These are phyloP conservation scores for Graphilbum fragrans DNA, from an alignment of 2,329 filamentous ascomycete genomes.

Conservation along the genomic window DNA sequence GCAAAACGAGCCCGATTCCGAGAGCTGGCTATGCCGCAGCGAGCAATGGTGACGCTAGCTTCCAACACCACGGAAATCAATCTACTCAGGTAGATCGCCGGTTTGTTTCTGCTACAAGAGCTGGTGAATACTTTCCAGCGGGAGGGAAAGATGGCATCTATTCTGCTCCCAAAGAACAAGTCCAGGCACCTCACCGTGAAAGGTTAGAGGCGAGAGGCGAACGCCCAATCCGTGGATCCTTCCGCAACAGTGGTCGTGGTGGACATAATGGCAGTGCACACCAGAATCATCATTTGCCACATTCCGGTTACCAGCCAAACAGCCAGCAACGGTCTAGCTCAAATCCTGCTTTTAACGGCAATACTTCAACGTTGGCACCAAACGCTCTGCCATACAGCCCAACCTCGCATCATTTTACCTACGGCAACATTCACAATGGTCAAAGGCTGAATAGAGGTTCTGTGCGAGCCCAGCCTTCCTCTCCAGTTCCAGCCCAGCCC, in stretches of 20 bases:
- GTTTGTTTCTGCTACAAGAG: constrained; percentile 1
- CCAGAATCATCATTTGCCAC: constrained; percentile 17
- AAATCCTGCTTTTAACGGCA: constrained; percentile 16
- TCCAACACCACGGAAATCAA: neutral
- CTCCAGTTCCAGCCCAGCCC: neutral
- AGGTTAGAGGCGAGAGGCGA: constrained; percentile 23
- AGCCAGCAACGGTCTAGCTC: constrained; percentile 18
- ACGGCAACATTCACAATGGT: constrained; percentile 15
- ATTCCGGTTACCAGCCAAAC: constrained; percentile 23
- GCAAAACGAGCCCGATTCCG: constrained; percentile 8
- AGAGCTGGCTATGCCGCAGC: neutral
- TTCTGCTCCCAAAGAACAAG: constrained; percentile 10
- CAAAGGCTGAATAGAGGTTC: neutral
- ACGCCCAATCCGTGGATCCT: constrained; percentile 27
- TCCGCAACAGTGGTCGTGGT: constrained; percentile 29
- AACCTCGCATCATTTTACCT: constrained; percentile 26
- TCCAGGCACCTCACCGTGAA: constrained; percentile 13
- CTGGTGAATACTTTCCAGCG: neutral
- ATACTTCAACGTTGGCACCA: constrained; percentile 12
- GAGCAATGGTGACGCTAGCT: constrained; percentile 1
- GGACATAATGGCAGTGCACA: constrained; percentile 22
- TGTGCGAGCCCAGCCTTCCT: constrained; percentile 4
- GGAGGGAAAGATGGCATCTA: constrained; percentile 11
- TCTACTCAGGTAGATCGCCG: constrained; percentile 5
- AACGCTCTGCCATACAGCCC: constrained; percentile 28